A percentile compares a stretch with the other conserved stretches of the same genome.
Evolutionary conservation across 441 rosid genomes (phyloP).

Genomic region (Pelargonium australe): DNA sequence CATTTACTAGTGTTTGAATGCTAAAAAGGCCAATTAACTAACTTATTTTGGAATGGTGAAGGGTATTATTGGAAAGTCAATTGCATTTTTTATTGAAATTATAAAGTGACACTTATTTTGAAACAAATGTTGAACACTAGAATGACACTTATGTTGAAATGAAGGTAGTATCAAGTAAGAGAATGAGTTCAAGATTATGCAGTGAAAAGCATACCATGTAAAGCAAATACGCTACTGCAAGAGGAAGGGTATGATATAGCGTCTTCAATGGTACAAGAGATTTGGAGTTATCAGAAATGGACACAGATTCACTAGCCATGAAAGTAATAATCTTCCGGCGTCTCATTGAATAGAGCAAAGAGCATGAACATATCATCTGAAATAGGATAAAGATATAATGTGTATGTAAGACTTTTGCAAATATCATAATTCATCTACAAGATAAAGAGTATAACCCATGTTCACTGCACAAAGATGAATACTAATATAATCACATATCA

Average conservation of each 20-base stretch:
- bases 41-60: no score
- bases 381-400: conserved; percentile 12
- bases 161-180: neutral
- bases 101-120: neutral
- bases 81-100: no score
- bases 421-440: neutral
- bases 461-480: neutral
- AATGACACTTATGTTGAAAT: neutral
- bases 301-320: conserved; percentile 43
- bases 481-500: neutral
- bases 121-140: neutral
- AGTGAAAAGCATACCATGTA: conserved; percentile 58
- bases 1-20: no score
- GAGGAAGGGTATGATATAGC: conserved; percentile 67
- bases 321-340: conserved; percentile 66
- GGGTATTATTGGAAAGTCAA: no score
- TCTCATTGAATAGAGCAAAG: conserved; percentile 60
- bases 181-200: neutral
- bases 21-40: no score
- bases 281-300: conserved; percentile 38
- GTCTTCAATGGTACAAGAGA: conserved; percentile 59
- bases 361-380: conserved; percentile 75
- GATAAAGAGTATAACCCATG: neutral
- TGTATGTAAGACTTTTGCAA: neutral
- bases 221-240: conserved; percentile 65